These are phyloP conservation scores for Dothidotthia symphoricarpi DNA, from an alignment of 2,329 filamentous ascomycete species.

Conservation along the genomic window DNA sequence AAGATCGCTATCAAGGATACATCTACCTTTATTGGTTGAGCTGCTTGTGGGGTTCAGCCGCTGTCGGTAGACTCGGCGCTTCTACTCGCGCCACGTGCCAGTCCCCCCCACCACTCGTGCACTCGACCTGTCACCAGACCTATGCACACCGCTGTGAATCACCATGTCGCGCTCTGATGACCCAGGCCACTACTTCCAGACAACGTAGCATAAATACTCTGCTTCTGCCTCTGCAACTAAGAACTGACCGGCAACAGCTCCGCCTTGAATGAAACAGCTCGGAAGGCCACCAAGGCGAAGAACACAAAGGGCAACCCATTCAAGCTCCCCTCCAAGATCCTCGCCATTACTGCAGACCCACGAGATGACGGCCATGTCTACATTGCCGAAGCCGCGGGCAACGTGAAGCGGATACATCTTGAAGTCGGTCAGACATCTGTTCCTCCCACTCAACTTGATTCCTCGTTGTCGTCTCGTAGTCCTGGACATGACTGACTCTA, in stretches of 20 bases:
- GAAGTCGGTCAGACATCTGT: conserved; percentile 62
- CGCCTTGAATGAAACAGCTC: conserved; percentile 51
- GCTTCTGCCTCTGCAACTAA: conserved; percentile 3
- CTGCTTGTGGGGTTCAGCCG: too few species aligned
- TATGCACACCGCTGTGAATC: conserved; percentile 13
- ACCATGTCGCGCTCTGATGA: conserved; percentile 51
- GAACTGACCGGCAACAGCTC: conserved; percentile 42
- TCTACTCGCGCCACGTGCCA: too few species aligned
- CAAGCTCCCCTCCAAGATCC: conserved; percentile 77
- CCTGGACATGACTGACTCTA: conserved; percentile 11
- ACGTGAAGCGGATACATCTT: conserved; percentile 69
- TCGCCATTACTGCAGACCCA: conserved; percentile 70
- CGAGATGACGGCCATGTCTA: conserved; percentile 63
- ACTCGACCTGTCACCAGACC: too few species aligned
- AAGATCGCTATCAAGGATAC: too few species aligned
- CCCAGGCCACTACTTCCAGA: conserved; percentile 86
- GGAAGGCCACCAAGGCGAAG: conserved; percentile 70
- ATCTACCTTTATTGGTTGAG: too few species aligned
- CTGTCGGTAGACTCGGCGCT: too few species aligned
- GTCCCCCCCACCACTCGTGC: too few species aligned
- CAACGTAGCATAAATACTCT: conserved; percentile 62
- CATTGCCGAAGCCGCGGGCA: conserved; percentile 84
- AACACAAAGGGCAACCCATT: conserved; percentile 85
- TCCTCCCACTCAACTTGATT: conserved; percentile 2
- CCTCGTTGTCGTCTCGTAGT: neutral